Evolutionary conservation across 2,329 filamentous ascomycete species (phyloP).

Genomic region (Fusarium pseudocircinatum): DNA sequence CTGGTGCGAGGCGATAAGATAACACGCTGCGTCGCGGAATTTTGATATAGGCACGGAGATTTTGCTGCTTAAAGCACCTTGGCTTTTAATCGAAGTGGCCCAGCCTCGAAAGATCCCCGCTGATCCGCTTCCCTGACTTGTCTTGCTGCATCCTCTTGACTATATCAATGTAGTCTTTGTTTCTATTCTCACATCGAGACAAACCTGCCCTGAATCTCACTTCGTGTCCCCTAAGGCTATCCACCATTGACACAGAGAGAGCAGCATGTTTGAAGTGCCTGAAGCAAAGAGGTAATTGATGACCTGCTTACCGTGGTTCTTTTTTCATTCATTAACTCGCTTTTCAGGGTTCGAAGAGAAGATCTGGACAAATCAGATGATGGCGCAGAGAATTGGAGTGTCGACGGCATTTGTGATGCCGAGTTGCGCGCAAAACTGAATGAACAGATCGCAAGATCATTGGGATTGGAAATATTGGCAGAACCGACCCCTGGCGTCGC

Average conservation of each 20-base stretch:
- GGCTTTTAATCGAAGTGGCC: constrained; percentile 23
- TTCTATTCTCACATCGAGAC: not conserved
- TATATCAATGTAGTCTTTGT: not conserved
- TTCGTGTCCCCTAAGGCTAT: not conserved
- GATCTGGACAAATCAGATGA: constrained; percentile 57
- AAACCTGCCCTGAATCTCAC: constrained; percentile 1
- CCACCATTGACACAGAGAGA: not conserved
- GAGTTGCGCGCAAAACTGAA: constrained; percentile 57
- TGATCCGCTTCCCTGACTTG: not conserved
- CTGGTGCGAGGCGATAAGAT: constrained; percentile 40
- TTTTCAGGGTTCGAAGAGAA: constrained; percentile 62
- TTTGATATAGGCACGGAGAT: constrained; percentile 14
- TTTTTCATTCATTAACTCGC: constrained; percentile 6
- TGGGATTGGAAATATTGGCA: constrained; percentile 50
- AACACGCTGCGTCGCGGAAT: constrained; percentile 28
- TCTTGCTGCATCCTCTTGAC: not conserved
- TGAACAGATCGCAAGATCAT: constrained; percentile 58
- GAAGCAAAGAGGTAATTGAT: constrained; percentile 46
- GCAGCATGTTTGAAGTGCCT: constrained; percentile 45
- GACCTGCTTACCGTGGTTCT: not conserved
- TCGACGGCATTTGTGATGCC: constrained; percentile 48
- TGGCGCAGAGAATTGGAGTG: constrained; percentile 37
- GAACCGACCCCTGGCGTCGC: not conserved
- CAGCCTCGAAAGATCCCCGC: constrained; percentile 4
- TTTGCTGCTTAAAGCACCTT: constrained; percentile 1